These are phyloP conservation scores for Boletus tomentosulus DNA, from an alignment of 768 basidiomycete species.

Conservation along the genomic window DNA sequence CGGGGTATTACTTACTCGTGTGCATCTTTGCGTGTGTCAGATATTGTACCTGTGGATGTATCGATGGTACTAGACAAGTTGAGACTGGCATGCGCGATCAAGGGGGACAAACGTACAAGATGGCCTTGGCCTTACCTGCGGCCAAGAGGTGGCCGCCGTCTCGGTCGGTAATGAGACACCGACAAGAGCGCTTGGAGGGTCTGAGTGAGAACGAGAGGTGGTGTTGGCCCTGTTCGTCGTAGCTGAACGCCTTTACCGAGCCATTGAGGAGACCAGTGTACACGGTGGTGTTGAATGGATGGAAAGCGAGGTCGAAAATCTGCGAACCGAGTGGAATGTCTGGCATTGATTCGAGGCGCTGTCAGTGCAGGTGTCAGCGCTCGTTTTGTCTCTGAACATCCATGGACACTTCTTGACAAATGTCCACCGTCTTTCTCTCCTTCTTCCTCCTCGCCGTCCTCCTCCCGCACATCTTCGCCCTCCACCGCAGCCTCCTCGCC, in stretches of 20 bases:
- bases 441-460: constrained; percentile 26
- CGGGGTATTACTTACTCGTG: constrained; percentile 58
- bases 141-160: constrained; percentile 71
- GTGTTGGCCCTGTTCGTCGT: constrained; percentile 65
- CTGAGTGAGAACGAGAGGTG: constrained; percentile 55
- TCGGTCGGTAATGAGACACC: constrained; percentile 62
- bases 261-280: constrained; percentile 81
- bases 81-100: not conserved
- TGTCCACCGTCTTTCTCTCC: constrained; percentile 30
- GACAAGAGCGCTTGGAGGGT: constrained; percentile 81
- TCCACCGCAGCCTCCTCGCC: constrained; percentile 29
- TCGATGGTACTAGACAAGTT: constrained; percentile 55
- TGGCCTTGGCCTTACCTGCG: constrained; percentile 74
- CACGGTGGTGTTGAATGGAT: constrained; percentile 66
- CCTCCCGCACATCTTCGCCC: constrained; percentile 31
- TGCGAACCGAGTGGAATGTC: constrained; percentile 71
- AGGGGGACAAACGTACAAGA: constrained; percentile 55
- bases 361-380: not conserved
- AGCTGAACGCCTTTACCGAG: constrained; percentile 74
- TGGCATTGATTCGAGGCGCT: constrained; percentile 21
- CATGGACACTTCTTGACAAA: constrained; percentile 32
- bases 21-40: constrained; percentile 45
- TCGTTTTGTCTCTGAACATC: constrained; percentile 2
- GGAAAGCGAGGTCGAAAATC: constrained; percentile 88
- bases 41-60: constrained; percentile 49